Evolutionary conservation across 331 rosid genomes (phyloP).

Genomic region (Saraca asoca): DNA sequence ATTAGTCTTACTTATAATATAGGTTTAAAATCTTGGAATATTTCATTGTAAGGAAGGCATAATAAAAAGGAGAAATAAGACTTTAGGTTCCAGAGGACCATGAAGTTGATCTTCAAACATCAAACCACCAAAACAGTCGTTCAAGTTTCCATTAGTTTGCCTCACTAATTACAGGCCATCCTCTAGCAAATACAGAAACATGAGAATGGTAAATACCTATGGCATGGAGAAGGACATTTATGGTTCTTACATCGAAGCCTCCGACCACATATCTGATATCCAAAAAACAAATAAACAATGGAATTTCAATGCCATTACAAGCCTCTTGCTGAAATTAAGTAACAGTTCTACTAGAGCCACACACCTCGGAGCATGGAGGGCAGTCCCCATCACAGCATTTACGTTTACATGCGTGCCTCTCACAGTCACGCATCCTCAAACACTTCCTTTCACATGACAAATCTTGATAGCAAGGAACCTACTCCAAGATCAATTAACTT

Average conservation of each 20-base stretch:
- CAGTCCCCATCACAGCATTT: slow-evolving; percentile 96
- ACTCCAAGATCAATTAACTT: slow-evolving; percentile 57
- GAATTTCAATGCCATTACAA: slow-evolving; percentile 11
- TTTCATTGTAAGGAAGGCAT: no score
- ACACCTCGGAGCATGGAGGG: slow-evolving; percentile 91
- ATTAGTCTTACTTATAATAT: no score
- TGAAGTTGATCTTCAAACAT: slow-evolving; percentile 19
- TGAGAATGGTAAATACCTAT: slow-evolving; percentile 57
- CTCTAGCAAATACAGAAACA: slow-evolving; percentile 19
- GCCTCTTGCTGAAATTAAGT: slow-evolving; percentile 25
- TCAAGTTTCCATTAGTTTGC: slow-evolving; percentile 1
- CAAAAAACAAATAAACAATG: slow-evolving; percentile 27
- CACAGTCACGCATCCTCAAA: slow-evolving; percentile 72
- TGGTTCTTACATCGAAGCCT: slow-evolving; percentile 91
- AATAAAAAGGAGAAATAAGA: no score
- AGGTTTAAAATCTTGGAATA: no score
- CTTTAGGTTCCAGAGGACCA: neutral
- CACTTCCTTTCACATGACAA: slow-evolving; percentile 93
- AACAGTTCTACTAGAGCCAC: slow-evolving; percentile 37
- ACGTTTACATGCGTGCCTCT: slow-evolving; percentile 87
- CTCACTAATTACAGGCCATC: slow-evolving; percentile 14
- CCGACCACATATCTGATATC: slow-evolving; percentile 77
- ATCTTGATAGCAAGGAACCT: slow-evolving; percentile 98
- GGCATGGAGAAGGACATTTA: slow-evolving; percentile 96
- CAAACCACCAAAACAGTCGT: slow-evolving; percentile 13